phyloP scores from a whole-genome alignment of 495 filamentous ascomycete genomes.

The Penicillium soppii region DNA sequence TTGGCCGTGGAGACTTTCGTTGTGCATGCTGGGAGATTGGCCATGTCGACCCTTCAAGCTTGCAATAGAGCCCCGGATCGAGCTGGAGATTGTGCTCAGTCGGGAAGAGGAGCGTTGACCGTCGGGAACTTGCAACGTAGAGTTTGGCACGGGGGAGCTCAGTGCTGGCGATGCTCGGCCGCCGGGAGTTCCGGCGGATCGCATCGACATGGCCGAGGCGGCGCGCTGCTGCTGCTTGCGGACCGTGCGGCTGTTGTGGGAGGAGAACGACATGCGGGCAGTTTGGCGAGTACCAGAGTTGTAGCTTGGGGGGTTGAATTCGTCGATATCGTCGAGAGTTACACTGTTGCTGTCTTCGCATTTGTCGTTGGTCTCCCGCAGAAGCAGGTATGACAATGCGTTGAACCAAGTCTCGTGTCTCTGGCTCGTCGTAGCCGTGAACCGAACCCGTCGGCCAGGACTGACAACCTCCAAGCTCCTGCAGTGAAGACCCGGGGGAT shows the following conservation, averaged over 20 bases:
- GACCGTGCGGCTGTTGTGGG: conserved; percentile 72
- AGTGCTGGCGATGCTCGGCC: conserved; percentile 43
- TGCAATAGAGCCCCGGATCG: conserved; percentile 46
- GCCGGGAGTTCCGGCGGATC: conserved; percentile 41
- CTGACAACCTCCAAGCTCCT: conserved; percentile 91
- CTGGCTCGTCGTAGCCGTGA: conserved; percentile 90
- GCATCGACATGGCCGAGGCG: conserved; percentile 46
- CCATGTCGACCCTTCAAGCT: conserved; percentile 38
- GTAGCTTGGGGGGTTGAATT: conserved; percentile 81
- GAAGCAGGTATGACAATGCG: conserved; percentile 86
- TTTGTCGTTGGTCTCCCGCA: conserved; percentile 64
- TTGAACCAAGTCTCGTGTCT: conserved; percentile 99
- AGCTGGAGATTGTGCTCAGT: conserved; percentile 43
- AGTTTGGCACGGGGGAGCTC: conserved; percentile 43
- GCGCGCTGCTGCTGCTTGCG: conserved; percentile 53
- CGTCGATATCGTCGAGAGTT: conserved; percentile 76
- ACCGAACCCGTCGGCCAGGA: conserved; percentile 82
- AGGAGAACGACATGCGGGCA: conserved; percentile 71
- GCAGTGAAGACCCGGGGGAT: conserved; percentile 89
- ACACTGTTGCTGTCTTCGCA: conserved; percentile 60
- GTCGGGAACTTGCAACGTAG: conserved; percentile 39
- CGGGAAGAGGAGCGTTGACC: conserved; percentile 42
- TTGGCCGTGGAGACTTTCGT: conserved; percentile 62
- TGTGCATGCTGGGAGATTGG: conserved; percentile 58
- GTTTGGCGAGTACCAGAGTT: conserved; percentile 54